Percentiles rank a stretch among this genome's conserved stretches.
Evolutionary conservation across 192 early-diverging fungal genomes (phyloP).

Genomic region (Podochytrium sp.): DNA sequence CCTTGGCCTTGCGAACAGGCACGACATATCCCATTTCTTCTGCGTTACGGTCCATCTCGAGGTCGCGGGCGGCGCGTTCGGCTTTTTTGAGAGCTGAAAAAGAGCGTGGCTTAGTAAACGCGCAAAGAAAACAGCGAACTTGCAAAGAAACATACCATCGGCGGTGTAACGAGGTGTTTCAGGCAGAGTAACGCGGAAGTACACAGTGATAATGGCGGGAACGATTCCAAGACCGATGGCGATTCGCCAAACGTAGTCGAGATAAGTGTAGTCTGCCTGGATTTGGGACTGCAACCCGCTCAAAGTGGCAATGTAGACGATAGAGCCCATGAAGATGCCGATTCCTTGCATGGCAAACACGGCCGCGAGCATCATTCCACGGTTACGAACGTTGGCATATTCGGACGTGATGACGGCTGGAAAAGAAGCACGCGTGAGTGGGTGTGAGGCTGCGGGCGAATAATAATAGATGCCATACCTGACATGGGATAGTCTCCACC

Average conservation of each 20-base stretch:
- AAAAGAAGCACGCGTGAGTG: no score
- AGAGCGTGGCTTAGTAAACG: background rate
- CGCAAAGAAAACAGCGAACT: background rate
- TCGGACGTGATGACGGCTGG: conserved; percentile 93
- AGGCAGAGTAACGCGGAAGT: conserved; percentile 85
- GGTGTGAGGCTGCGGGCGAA: no score
- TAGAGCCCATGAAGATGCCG: conserved; percentile 78
- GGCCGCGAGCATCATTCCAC: conserved; percentile 84
- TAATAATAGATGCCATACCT: no score
- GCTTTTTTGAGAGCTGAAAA: no score
- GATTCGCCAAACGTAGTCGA: conserved; percentile 93
- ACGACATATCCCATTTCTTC: conserved; percentile 28
- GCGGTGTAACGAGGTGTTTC: conserved; percentile 89
- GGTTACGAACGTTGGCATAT: conserved; percentile 76
- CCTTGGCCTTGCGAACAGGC: conserved; percentile 14
- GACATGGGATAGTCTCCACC: conserved; percentile 96
- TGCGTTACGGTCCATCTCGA: conserved; percentile 45
- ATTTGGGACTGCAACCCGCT: conserved; percentile 74
- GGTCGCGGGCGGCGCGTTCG: conserved; percentile 66
- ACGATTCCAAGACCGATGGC: conserved; percentile 82
- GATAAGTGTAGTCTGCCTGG: conserved; percentile 52
- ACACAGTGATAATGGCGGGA: conserved; percentile 81
- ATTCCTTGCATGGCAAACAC: conserved; percentile 96
- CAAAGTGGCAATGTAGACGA: conserved; percentile 74
- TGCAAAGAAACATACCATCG: conserved; percentile 48